phyloP scores from a whole-genome alignment of 2,329 filamentous ascomycete genomes.

The Huntiella savannae region DNA sequence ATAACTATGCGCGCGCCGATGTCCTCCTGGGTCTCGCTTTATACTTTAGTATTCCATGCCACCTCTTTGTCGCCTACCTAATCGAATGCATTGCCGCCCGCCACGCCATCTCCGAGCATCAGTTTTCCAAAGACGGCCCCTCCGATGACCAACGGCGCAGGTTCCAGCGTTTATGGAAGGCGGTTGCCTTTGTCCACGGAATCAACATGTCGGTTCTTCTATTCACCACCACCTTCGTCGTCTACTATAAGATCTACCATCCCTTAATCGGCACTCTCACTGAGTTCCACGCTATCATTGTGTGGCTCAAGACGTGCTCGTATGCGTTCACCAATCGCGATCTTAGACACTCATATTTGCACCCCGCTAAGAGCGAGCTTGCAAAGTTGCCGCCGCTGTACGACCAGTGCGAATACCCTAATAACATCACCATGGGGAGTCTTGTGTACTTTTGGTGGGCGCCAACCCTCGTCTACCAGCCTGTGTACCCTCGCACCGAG shows the following conservation, averaged over 20 bases:
- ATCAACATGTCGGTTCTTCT: constrained; percentile 71
- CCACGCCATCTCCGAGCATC: constrained; percentile 45
- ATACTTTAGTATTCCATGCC: constrained; percentile 75
- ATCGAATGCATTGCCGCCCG: constrained; percentile 72
- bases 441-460: constrained; percentile 96
- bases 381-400: constrained; percentile 67
- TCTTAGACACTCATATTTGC: constrained; percentile 73
- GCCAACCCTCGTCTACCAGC: constrained; percentile 89
- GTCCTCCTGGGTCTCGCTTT: constrained; percentile 55
- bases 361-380: constrained; percentile 48
- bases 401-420: constrained; percentile 63
- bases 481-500: constrained; percentile 73
- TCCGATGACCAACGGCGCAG: constrained; percentile 41
- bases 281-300: constrained; percentile 80
- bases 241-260: constrained; percentile 84
- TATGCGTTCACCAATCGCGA: constrained; percentile 96
- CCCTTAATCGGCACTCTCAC: constrained; percentile 82
- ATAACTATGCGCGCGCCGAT: constrained; percentile 69
- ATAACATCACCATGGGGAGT: constrained; percentile 76
- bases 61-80: constrained; percentile 74
- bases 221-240: constrained; percentile 59
- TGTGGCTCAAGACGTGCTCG: constrained; percentile 89
- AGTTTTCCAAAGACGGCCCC: constrained; percentile 17
- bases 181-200: constrained; percentile 63
- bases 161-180: constrained; percentile 60